Evolutionary conservation across 257 asterid species (phyloP), one percentile per base, ranked within the genome.

Genomic region (Solanum stenotomum): DNA sequence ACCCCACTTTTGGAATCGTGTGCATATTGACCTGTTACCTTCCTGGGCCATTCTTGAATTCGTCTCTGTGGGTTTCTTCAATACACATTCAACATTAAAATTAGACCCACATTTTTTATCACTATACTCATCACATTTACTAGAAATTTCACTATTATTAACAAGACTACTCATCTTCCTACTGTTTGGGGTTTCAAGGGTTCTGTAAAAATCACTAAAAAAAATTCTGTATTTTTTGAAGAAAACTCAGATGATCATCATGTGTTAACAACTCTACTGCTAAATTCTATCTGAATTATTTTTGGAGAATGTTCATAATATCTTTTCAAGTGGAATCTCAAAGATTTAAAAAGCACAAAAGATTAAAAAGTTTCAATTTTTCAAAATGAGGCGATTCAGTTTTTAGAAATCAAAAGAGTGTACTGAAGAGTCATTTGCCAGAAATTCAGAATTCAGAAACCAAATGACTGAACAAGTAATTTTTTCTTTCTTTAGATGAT

Each of bases 1-100:
- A 8, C 95, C 93, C 90, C 87, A 87, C 86, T 46, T 88, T 3
- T 31, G 15, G 90, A 89, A 94, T 22, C 22, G 91, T 49, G 3
- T 5, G 89, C 98, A 95, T 76, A 65, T 20, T 63, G 84, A 33
- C 77, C 87, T 67, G 88, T 85, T 91, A 16, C 83, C 76, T n/a
- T 91, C 22, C 71, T 63, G 89, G 10, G 81, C 86, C 75, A 85
- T 88, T 85, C 70, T 92, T 56, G 90, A 49, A 77, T 20, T 20
- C 44, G 1, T 16, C 31, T 46, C n/a, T 71, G 75, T 88, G 31
- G 92, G 88, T 72, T 85, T 90, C 85, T 68, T 89, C 23, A 70
- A 87, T 37, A 52, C 87, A 49, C 27, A 63, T 23, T 70, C 78
- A 11, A 29, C 84, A 22, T 46, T 83, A n/a, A 44, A 86, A 40